A percentile compares a stretch with the other conserved stretches of the same genome.
These are phyloP conservation scores for Nepenthes alata DNA, from an alignment of 179 eudicot species.

Conservation along the genomic window DNA sequence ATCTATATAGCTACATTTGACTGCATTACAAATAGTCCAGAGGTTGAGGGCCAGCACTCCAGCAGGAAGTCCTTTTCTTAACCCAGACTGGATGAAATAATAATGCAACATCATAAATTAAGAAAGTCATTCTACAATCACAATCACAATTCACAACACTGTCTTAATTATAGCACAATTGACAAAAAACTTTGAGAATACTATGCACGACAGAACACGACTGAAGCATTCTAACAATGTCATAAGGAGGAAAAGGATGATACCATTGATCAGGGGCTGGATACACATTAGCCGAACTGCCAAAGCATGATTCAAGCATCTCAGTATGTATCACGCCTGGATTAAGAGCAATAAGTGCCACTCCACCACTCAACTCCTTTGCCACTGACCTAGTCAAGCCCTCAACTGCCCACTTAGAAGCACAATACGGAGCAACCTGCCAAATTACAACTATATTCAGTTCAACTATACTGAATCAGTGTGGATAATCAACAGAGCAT, in stretches of 20 bases:
- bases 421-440: conserved; percentile 96
- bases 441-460: conserved; percentile 6
- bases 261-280: conserved; percentile 78
- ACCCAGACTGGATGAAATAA: too few relatives aligned
- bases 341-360: conserved; percentile 69
- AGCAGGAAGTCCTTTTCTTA: too few relatives aligned
- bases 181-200: too few relatives aligned
- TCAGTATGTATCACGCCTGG: conserved; percentile 90
- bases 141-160: too few relatives aligned
- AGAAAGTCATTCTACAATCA: too few relatives aligned
- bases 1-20: too few relatives aligned
- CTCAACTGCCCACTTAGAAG: conserved; percentile 98
- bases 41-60: too few relatives aligned
- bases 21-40: too few relatives aligned
- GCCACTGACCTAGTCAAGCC: conserved; percentile 75
- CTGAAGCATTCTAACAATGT: background rate
- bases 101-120: too few relatives aligned
- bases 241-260: background rate
- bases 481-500: too few relatives aligned
- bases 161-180: too few relatives aligned
- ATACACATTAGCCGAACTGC: conserved; percentile 58
- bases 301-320: conserved; percentile 91
- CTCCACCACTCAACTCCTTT: conserved; percentile 72
- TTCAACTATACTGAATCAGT: background rate
- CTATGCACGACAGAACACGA: too few relatives aligned